These are phyloP conservation scores for Monilinia vaccinii-corymbosi DNA, from an alignment of 2,329 filamentous ascomycete genomes.

Conservation along the genomic window DNA sequence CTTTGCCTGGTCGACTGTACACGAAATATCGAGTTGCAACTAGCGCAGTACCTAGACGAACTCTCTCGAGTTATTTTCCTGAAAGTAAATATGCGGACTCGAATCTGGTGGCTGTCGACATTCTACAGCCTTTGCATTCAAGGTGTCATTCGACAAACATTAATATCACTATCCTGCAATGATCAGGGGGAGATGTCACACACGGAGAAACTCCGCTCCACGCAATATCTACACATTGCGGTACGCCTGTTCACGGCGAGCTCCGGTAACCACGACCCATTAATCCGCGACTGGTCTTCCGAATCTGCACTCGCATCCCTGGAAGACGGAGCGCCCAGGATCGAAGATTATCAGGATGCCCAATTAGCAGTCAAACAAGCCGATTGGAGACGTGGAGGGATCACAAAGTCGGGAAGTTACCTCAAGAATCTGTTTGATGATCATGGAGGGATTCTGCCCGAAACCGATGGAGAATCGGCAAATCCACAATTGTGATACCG, in stretches of 20 bases:
- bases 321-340: neutral
- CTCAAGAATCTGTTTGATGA: conserved; percentile 9
- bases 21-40: conserved; percentile 1
- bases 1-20: conserved; percentile 14
- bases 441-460: neutral
- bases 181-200: neutral
- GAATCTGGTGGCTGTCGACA: conserved; percentile 15
- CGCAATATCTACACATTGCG: conserved; percentile 12
- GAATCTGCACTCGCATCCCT: neutral
- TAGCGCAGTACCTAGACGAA: conserved; percentile 12
- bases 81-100: conserved; percentile 14
- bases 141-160: conserved; percentile 10
- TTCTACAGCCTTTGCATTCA: conserved; percentile 19
- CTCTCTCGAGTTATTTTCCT: conserved; percentile 15
- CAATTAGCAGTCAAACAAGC: neutral
- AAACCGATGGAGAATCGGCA: neutral
- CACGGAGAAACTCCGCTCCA: neutral
- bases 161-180: neutral
- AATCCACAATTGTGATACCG: neutral
- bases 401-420: conserved; percentile 1
- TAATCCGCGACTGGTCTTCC: conserved; percentile 3
- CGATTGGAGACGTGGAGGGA: neutral
- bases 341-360: neutral
- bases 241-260: conserved; percentile 13
- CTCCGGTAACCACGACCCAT: conserved; percentile 9